phyloP scores from a whole-genome alignment of 192 early-diverging fungal genomes.

The Coemansia sp. region DNA sequence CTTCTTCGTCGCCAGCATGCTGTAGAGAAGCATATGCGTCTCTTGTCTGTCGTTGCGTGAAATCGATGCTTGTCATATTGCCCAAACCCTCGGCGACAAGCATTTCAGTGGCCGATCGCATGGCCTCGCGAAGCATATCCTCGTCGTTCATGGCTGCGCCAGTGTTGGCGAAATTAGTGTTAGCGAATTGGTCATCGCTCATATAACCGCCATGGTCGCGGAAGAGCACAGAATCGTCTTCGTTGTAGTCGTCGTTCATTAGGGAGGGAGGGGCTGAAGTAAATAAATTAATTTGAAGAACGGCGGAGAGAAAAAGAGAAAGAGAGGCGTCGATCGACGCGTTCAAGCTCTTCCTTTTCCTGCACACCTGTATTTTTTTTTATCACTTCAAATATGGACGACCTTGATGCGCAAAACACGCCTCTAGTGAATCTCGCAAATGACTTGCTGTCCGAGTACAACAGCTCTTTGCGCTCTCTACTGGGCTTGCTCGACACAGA shows the following conservation, averaged over 20 bases:
- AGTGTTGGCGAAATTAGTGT: background rate
- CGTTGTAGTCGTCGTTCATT: constrained; percentile 1
- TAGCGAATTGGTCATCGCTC: background rate
- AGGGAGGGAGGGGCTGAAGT: background rate
- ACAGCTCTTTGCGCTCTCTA: constrained; percentile 27
- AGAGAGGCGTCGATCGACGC: background rate
- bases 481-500: constrained; percentile 41
- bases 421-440: constrained; percentile 44
- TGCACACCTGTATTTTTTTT: background rate
- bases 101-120: constrained; percentile 37
- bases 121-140: constrained; percentile 24
- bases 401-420: constrained; percentile 25
- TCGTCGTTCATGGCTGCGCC: constrained; percentile 6
- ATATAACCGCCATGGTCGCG: constrained; percentile 4
- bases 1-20: background rate
- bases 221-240: background rate
- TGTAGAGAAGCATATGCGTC: background rate
- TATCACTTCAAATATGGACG: constrained; percentile 13
- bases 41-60: constrained; percentile 16
- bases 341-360: background rate
- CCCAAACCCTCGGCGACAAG: constrained; percentile 42
- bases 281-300: background rate
- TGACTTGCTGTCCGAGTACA: constrained; percentile 37
- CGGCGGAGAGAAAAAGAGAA: background rate
- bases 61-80: constrained; percentile 36